Base-by-base conservation (phyloP, 2,329 filamentous ascomycete genomes). In the Didymella glomerata region DNA sequence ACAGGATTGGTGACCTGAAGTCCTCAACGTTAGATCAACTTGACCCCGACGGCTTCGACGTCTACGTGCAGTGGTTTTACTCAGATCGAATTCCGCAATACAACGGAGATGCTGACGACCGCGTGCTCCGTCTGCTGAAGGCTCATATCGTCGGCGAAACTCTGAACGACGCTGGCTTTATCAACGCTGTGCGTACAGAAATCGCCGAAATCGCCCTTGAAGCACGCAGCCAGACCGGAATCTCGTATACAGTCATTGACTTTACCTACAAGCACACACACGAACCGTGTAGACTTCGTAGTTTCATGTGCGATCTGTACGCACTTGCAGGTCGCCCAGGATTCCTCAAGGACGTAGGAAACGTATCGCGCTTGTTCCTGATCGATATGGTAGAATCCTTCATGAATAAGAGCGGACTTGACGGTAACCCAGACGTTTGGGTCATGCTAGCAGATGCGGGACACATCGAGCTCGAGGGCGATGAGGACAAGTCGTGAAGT, bases 1-100 rank as follows among this genome's bases (percentile, higher is more conserved):
- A 16, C 5, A 50, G 30, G 32, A 7, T 20, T 16, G 18, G 40
- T 5, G 13, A 20, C 14, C 7, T 28, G 22, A 34, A 14, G 8
- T 20, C 18, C 30, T 40, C 30, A 3, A 38, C 40, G 20, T n/a
- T 25, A 6, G 34, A 18, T 2, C 30, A 56, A 14, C 30, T 50
- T 2, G 54, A 50, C 18, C 54, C 54, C 2, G 54, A 50, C 4
- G 41, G 54, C 24, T 56, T 50, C 18, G 42, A 57, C 9, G 25
- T 57, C 4, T 57, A 47, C 25, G 25, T 57, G 7, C 54, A 57
- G 42, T 57, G 48, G 42, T 10, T 48, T 27, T 57, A 57, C 34
- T 47, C 32, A 3, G 27, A 28, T 14, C 25, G 8, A 8, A 24
- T 53, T 8, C 44, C 55, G 4, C 20, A 16, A 7, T 48, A 45